Conservation (phyloP, 768 basidiomycete genomes). For the Neoboletus subvelutipes region DNA sequence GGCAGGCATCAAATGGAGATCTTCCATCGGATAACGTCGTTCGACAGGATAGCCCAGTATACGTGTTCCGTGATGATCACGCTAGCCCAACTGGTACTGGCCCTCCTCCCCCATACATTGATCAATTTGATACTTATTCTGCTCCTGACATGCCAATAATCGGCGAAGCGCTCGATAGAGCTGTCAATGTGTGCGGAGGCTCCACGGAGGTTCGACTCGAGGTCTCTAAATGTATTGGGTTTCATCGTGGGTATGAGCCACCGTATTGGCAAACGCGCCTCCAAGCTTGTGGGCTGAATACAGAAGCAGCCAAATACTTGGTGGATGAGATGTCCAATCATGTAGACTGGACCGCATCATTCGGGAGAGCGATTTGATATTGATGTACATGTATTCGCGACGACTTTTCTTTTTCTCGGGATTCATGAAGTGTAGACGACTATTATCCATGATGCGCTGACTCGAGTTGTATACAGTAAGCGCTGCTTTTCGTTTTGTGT, state of each 20-base stretch:
- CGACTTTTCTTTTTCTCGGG: not conserved
- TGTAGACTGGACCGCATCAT: conserved; percentile 16
- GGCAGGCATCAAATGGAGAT: not conserved
- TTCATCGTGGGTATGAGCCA: conserved; percentile 25
- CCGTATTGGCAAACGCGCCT: conserved; percentile 29
- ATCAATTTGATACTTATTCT: conserved; percentile 3
- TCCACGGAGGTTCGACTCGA: conserved; percentile 20
- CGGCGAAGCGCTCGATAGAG: conserved; percentile 25
- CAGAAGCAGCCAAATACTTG: conserved; percentile 14
- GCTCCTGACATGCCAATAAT: conserved; percentile 8
- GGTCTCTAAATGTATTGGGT: conserved; percentile 26
- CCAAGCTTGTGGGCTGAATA: conserved; percentile 20
- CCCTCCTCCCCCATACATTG: conserved; percentile 20
- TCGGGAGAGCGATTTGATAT: conserved; percentile 3
- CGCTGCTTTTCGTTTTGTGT: not conserved
- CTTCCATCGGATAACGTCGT: conserved; percentile 5
- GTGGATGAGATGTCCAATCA: conserved; percentile 30
- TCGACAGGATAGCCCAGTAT: conserved; percentile 25
- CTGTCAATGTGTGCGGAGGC: conserved; percentile 15
- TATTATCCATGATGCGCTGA: not conserved
- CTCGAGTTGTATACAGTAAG: not conserved
- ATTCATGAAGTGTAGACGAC: conserved; percentile 1
- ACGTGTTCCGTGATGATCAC: conserved; percentile 5
- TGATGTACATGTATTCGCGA: not conserved
- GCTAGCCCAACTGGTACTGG: conserved; percentile 6